These are phyloP conservation scores for Candida nonsorbophila DNA, from an alignment of 805 yeast genomes.

Conservation along the genomic window DNA sequence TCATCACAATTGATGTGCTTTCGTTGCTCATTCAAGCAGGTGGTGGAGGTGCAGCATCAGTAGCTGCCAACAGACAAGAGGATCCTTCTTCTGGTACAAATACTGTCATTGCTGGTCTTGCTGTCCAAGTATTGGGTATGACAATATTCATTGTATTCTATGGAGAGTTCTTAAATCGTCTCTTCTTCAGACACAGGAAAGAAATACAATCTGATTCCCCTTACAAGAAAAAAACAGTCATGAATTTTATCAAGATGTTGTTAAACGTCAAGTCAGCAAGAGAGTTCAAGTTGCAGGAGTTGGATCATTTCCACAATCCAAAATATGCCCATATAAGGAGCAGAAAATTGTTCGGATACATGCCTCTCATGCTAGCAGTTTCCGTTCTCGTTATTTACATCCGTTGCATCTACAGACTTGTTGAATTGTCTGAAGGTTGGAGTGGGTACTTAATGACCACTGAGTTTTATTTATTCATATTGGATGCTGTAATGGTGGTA, in stretches of 20 bases:
- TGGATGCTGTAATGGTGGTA: conserved; percentile 35
- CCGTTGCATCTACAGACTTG: conserved; percentile 34
- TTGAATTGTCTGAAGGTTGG: conserved; percentile 35
- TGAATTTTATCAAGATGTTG: conserved; percentile 23
- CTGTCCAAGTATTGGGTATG: conserved; percentile 36
- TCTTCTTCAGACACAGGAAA: conserved; percentile 21
- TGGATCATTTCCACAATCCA: conserved; percentile 27
- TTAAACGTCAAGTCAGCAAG: conserved; percentile 19
- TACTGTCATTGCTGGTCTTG: conserved; percentile 34
- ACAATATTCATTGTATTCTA: conserved; percentile 28
- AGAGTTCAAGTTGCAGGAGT: conserved; percentile 13
- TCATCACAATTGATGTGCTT: conserved; percentile 31
- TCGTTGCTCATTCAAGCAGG: conserved; percentile 34
- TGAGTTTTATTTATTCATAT: conserved; percentile 31
- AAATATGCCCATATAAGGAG: conserved; percentile 17
- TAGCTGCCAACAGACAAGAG: conserved; percentile 16
- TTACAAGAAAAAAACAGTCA: conserved; percentile 14
- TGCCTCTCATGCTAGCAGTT: conserved; percentile 28
- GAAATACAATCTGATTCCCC: conserved; percentile 9
- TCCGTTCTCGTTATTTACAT: conserved; percentile 30
- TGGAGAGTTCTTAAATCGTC: conserved; percentile 28
- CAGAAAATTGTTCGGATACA: conserved; percentile 21
- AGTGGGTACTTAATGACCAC: conserved; percentile 29
- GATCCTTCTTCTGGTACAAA: conserved; percentile 27
- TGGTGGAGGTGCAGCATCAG: conserved; percentile 34